Evolutionary conservation across 768 basidiomycete species (phyloP), one percentile per base, ranked within the genome.

Genomic region (Boletus rubroflammeus): DNA sequence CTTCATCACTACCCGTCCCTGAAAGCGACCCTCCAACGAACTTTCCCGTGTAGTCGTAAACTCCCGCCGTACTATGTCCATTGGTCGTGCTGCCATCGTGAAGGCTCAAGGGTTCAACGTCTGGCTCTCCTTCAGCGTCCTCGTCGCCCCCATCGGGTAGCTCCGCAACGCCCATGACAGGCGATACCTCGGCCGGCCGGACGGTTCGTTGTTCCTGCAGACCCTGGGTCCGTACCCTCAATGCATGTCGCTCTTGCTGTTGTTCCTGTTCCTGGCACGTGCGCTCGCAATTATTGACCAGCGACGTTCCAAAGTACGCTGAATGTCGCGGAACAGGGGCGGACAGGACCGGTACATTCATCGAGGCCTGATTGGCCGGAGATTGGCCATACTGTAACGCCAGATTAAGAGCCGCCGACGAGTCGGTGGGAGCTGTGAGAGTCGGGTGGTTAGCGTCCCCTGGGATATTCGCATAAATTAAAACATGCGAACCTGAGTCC

Each of bases 211-310:
- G 69, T 47, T 69, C 64, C 38, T 67, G 69, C 32, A 69, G 51
- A 54, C 61, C 69, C 57, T 72, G 70, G 6, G 71, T 72, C 15
- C 55, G 61, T 51, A 70, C 67, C 51, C 69, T 56, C 49, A 70
- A 26, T 19, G 61, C 70, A 48, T 61, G 68, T 9, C 67, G 60
- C 43, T 67, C 67, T 28, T 66, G 68, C 26, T 70, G 67, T 10
- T 61, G 70, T 72, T 70, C 71, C 67, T 70, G 69, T 69, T 72
- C 69, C 71, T 70, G 69, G 51, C 71, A 70, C 65, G 69, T 72
- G 67, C 69, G 69, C 53, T 70, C 69, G 60, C 69, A 70, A 57
- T 60, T 62, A 59, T 55, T 59, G 60, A 71, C 58, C 10, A 70
- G 52, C 35, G 69, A 72, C 3, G 67, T 36, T 25, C 51, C 69